A percentile compares a stretch with the other conserved stretches of the same genome.
These are phyloP conservation scores for Cladosporium sp. DNA, from an alignment of 2,329 filamentous ascomycete genomes.

Conservation along the genomic window DNA sequence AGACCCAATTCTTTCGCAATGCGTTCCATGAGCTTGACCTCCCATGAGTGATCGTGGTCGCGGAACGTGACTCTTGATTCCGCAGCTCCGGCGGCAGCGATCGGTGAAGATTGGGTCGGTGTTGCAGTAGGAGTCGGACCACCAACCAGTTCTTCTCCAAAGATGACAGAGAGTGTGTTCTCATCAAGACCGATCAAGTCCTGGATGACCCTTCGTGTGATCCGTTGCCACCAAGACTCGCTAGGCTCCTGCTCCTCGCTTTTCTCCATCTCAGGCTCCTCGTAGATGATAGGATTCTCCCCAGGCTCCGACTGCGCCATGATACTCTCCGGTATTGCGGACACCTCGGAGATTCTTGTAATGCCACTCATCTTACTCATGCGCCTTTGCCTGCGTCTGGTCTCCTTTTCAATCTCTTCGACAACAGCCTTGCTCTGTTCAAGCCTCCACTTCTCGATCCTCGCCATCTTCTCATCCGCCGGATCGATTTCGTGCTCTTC, in stretches of 20 bases:
- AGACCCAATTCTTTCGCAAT: conserved; percentile 85
- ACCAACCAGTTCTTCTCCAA: conserved; percentile 73
- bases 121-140: conserved; percentile 38
- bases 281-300: conserved; percentile 31
- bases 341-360: conserved; percentile 35
- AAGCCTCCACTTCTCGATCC: conserved; percentile 89
- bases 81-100: conserved; percentile 30
- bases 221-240: conserved; percentile 74
- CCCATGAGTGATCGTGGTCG: conserved; percentile 58
- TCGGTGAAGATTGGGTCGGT: conserved; percentile 33
- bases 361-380: conserved; percentile 59
- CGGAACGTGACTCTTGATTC: conserved; percentile 40
- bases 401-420: conserved; percentile 88
- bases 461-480: conserved; percentile 69
- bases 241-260: conserved; percentile 38
- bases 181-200: conserved; percentile 93
- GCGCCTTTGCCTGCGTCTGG: conserved; percentile 62
- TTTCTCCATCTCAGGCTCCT: conserved; percentile 27
- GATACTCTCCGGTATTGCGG: conserved; percentile 26
- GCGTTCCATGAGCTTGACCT: conserved; percentile 76
- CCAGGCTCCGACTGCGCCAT: conserved; percentile 25
- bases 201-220: conserved; percentile 82
- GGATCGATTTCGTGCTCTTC: conserved; percentile 58
- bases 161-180: conserved; percentile 76
- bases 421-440: conserved; percentile 85